These are phyloP conservation scores for Helichrysum umbraculigerum DNA, from an alignment of 129 eudicot species.

Conservation along the genomic window DNA sequence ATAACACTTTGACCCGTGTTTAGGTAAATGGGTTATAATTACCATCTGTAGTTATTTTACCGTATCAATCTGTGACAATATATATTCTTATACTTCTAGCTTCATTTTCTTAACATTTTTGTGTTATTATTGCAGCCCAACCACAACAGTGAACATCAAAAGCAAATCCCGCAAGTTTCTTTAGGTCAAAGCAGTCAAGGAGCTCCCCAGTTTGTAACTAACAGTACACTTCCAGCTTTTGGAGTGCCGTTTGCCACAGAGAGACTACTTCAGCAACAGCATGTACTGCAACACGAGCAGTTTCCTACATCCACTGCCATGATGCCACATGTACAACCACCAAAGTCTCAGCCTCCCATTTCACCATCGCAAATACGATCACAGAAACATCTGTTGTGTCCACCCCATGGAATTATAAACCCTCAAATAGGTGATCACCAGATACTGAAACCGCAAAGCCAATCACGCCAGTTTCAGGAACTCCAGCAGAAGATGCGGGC, in stretches of 20 bases:
- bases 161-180: constrained; percentile 47
- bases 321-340: constrained; percentile 28
- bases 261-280: constrained; percentile 36
- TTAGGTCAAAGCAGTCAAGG: constrained; percentile 49
- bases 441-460: constrained; percentile 47
- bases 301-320: constrained; percentile 50
- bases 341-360: constrained; percentile 48
- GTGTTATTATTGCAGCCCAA: constrained; percentile 45
- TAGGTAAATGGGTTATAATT: not conserved
- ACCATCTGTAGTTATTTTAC: not conserved
- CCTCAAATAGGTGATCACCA: constrained; percentile 53
- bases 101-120: not conserved
- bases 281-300: too few species aligned
- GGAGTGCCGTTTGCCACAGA: constrained; percentile 66
- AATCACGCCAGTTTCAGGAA: constrained; percentile 40
- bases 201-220: constrained; percentile 37
- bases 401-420: constrained; percentile 35
- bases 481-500: constrained; percentile 27
- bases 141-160: constrained; percentile 53
- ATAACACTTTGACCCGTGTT: not conserved
- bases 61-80: not conserved
- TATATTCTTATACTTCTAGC: not conserved
- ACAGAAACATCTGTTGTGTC: constrained; percentile 50
- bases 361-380: constrained; percentile 59
- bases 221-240: constrained; percentile 52